phyloP scores from a whole-genome alignment of 257 asterid genomes.

The Coffea canephora region DNA sequence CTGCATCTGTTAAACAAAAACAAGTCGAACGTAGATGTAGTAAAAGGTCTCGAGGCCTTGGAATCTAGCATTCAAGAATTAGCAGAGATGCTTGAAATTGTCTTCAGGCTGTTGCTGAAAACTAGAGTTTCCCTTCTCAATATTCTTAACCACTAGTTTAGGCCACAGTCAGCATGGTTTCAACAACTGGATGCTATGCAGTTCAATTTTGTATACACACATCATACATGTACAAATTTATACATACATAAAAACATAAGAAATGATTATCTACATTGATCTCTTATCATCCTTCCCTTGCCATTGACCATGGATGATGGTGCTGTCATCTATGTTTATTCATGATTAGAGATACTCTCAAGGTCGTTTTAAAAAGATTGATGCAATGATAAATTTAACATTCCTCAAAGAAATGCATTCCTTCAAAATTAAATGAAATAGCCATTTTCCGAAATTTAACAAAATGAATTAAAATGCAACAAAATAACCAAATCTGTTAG shows the following conservation, averaged over 20 bases:
- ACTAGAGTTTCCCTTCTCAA: slow-evolving; percentile 28
- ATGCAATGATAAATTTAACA: too few species aligned
- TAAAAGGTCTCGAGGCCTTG: not conserved
- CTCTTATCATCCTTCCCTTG: too few species aligned
- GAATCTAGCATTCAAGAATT: slow-evolving; percentile 17
- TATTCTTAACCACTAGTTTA: slow-evolving; percentile 27
- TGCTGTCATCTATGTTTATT: too few species aligned
- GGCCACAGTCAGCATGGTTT: not conserved
- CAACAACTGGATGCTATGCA: not conserved
- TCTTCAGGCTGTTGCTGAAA: slow-evolving; percentile 19
- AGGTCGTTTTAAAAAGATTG: too few species aligned
- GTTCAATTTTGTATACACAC: not conserved
- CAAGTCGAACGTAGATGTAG: not conserved
- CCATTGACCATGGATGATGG: too few species aligned
- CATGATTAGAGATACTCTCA: too few species aligned
- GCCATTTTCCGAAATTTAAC: too few species aligned
- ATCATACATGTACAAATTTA: not conserved
- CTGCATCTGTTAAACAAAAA: not conserved
- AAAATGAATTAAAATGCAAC: too few species aligned
- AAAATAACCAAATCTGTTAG: too few species aligned
- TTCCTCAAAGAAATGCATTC: too few species aligned
- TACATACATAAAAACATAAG: not conserved
- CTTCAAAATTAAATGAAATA: too few species aligned
- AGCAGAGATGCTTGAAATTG: slow-evolving; percentile 8
- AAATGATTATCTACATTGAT: too few species aligned